These are phyloP conservation scores for Penicillium capsulatum DNA, from an alignment of 2,329 filamentous ascomycete genomes.

Conservation along the genomic window DNA sequence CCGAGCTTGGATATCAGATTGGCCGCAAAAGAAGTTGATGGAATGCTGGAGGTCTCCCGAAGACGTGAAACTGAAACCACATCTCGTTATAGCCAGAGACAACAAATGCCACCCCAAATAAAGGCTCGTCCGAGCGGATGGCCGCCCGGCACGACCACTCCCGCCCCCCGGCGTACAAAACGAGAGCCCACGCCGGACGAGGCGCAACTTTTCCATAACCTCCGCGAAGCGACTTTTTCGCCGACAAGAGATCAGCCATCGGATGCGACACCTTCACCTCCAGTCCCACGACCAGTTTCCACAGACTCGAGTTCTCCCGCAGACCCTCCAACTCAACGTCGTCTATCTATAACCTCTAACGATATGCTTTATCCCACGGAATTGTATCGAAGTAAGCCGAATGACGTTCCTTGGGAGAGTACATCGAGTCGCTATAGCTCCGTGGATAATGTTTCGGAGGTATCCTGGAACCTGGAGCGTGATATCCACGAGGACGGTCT, in stretches of 20 bases:
- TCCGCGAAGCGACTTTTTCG: constrained; percentile 27
- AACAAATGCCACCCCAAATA: neutral
- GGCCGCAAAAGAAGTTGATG: neutral
- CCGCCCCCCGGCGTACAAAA: constrained; percentile 10
- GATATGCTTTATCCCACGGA: constrained; percentile 30
- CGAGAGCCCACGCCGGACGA: constrained; percentile 36
- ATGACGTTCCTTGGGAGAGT: constrained; percentile 14
- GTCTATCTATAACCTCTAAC: constrained; percentile 15
- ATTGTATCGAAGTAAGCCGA: constrained; percentile 18
- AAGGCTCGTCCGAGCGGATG: neutral
- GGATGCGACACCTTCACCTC: constrained; percentile 34
- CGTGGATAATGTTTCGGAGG: constrained; percentile 32
- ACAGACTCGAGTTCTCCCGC: constrained; percentile 29
- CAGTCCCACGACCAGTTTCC: constrained; percentile 32
- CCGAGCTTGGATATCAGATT: neutral
- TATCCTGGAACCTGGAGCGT: constrained; percentile 36
- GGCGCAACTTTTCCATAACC: constrained; percentile 26
- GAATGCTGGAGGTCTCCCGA: neutral
- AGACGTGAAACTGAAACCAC: neutral
- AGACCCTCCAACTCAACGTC: constrained; percentile 20
- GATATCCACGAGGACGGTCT: constrained; percentile 36
- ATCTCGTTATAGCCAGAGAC: neutral
- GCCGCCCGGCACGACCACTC: neutral
- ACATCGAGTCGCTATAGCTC: constrained; percentile 21
- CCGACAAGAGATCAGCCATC: constrained; percentile 18